Evolutionary conservation across 331 rosid species (phyloP).

Genomic region (Prunus yedoensis): DNA sequence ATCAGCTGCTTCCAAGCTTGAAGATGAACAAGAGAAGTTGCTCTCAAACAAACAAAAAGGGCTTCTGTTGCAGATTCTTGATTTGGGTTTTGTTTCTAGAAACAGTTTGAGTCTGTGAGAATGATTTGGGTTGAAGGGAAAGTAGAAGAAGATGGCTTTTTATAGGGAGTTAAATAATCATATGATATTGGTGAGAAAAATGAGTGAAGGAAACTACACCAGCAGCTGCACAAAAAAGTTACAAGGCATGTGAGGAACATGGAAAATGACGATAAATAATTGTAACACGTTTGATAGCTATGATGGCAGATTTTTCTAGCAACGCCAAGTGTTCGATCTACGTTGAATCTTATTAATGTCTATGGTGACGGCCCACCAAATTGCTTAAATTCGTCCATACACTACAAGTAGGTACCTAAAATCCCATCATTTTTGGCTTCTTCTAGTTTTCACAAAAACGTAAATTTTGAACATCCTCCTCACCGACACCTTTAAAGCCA

Average conservation of each 20-base stretch:
- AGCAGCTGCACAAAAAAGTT: not conserved
- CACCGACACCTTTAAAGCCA: not conserved
- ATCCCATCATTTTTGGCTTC: not conserved
- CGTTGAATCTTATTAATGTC: not conserved
- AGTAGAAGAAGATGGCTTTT: not conserved
- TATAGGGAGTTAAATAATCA: slow-evolving; percentile 5
- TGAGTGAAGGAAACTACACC: slow-evolving; percentile 8
- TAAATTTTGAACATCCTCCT: not conserved
- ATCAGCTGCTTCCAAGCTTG: not conserved
- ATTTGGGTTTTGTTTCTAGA: not conserved
- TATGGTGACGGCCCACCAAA: not conserved
- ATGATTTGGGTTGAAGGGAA: not conserved
- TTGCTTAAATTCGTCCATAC: not conserved
- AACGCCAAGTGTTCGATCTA: not conserved
- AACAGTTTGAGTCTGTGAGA: not conserved
- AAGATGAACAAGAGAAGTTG: not conserved
- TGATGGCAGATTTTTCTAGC: slow-evolving; percentile 1
- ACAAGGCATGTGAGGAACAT: slow-evolving; percentile 11
- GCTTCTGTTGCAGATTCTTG: not conserved
- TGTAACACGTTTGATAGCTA: not conserved
- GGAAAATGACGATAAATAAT: not conserved
- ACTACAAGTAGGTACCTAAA: not conserved
- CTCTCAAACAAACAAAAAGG: not conserved
- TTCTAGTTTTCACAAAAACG: not conserved
- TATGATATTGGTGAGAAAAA: not conserved